Percentiles rank a stretch among this genome's conserved stretches.
These are phyloP conservation scores for Pseudofabraea citricarpa DNA, from an alignment of 2,329 filamentous ascomycete genomes.

Conservation along the genomic window DNA sequence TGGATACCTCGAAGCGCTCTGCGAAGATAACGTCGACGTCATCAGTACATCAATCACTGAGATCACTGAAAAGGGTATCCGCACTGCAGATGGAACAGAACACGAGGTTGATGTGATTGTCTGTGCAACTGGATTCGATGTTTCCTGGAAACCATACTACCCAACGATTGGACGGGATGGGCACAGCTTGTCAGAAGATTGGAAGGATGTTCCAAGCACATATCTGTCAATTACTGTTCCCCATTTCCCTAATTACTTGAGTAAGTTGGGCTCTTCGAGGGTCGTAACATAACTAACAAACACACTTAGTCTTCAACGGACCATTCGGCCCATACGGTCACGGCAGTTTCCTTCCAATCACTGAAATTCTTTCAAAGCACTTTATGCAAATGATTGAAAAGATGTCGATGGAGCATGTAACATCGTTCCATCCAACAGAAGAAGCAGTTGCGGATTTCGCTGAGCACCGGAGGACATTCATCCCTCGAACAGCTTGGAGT, in stretches of 20 bases:
- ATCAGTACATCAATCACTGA: conserved; percentile 14
- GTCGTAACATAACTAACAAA: background rate
- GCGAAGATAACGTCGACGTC: conserved; percentile 29
- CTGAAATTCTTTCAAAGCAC: conserved; percentile 9
- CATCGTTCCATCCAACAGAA: conserved; percentile 36
- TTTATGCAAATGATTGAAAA: conserved; percentile 27
- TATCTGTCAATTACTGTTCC: conserved; percentile 16
- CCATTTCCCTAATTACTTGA: conserved; percentile 21
- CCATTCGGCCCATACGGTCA: conserved; percentile 12
- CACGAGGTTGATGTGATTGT: conserved; percentile 25
- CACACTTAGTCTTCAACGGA: conserved; percentile 8
- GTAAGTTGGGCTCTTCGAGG: conserved; percentile 2
- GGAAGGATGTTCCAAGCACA: conserved; percentile 12
- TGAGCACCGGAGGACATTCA: conserved; percentile 23
- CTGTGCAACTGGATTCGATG: conserved; percentile 26
- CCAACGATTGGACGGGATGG: conserved; percentile 12
- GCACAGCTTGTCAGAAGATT: conserved; percentile 9
- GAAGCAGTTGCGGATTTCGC: conserved; percentile 28
- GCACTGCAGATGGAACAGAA: conserved; percentile 19
- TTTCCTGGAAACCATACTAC: conserved; percentile 14
- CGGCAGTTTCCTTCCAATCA: conserved; percentile 11
- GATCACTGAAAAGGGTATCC: conserved; percentile 30
- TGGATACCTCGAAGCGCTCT: conserved; percentile 35
- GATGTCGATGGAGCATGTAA: conserved; percentile 28
- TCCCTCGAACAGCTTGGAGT: conserved; percentile 25